Base-by-base conservation (phyloP, 176 grass and related monocot species). In the Phoenix dactylifera region DNA sequence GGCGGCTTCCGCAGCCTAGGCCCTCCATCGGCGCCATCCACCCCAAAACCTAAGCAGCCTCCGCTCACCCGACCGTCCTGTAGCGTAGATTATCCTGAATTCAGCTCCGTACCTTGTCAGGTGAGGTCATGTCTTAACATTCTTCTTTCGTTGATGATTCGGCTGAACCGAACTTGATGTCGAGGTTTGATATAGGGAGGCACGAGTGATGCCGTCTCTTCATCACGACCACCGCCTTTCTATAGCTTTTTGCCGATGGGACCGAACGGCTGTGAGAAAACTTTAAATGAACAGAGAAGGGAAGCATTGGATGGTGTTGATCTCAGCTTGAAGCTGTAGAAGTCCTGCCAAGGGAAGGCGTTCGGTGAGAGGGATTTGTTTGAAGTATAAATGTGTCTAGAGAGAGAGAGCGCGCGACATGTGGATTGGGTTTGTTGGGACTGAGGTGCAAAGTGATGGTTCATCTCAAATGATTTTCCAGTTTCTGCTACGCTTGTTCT, bases 291-390 rank as follows among this genome's bases (percentile, higher is more conserved):
- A 63, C 61, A 32, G 55, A 76, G 62, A 64, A 39, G 28, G 44
- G 63, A 72, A 26, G 29, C 55, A 55, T 62, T 78, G 0, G 83
- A 91, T 2, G 72, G 50, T 26, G 53, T 91, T 74, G 87, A 91
- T 71, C 62, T 91, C 22, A 83, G 80, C n/a, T 77, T 91, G 65
- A 86, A 80, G 52, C 83, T 91, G 0, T 86, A 77, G 73, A 83
- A 60, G 25, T 53, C 61, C 10, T 75, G 49, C 58, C 62, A 16
- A 64, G 55, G 16, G 50, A 16, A 52, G 5, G 55, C 39, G 55
- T 74, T 75, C 24, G 44, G 30, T 54, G 51, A 50, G 55, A 30
- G 64, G 5, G 65, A 65, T 22, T 54, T 35, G 56, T 74, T 70
- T 70, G 55, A 6, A 28, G 6, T 22, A 16, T 48, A 16, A 25